Evolutionary conservation across 164 flowering plant genomes (phyloP), one percentile per base, ranked within the genome.

Genomic region (Vitis amurensis): DNA sequence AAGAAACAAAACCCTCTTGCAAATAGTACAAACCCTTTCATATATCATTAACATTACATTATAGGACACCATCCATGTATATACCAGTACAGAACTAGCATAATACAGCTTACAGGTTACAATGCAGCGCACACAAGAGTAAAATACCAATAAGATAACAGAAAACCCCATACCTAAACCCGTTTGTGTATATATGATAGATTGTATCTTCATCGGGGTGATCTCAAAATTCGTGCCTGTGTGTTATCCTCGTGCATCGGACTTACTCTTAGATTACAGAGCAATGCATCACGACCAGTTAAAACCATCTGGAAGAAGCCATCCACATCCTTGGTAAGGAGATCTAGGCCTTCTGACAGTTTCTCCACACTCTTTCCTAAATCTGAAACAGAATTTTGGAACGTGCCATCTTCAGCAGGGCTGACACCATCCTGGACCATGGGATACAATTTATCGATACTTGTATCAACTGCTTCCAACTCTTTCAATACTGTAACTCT

Each of bases 221-320:
- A 80, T 64, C 77, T 73, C 50, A 74, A 61, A 56, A 71, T 59
- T 51, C 75, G 80, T 58, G 55, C 73, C 63, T 63, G 76, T 8
- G 50, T 68, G 19, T 77, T 77, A 19, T 65, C 71, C 66, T 71
- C 80, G 50, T 51, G 23, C 47, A 37, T 58, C 1, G 67, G 50
- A 59, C 63, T 66, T 11, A 68, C 76, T 73, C 99, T 86, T 5
- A 94, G 80, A 68, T 82, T 89, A 71, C 83, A 69, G 63, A 95
- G 96, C 84, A 92, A 80, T 48, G 91, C 89, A 83, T 93, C 93
- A 52, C 99, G 94, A 16, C 99, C 93, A 1, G 78, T 61, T 60
- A 95, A 75, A 73, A 91, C 84, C 67, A 86, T 83, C 52, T 90
- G 89, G 84, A 95, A 95, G 76, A 89, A 93, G n/a, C 82, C 60